A percentile compares a stretch with the other conserved stretches of the same genome.
Conservation (phyloP, 176 grass and related monocot species). For the Rhipidocladum racemiflorum region DNA sequence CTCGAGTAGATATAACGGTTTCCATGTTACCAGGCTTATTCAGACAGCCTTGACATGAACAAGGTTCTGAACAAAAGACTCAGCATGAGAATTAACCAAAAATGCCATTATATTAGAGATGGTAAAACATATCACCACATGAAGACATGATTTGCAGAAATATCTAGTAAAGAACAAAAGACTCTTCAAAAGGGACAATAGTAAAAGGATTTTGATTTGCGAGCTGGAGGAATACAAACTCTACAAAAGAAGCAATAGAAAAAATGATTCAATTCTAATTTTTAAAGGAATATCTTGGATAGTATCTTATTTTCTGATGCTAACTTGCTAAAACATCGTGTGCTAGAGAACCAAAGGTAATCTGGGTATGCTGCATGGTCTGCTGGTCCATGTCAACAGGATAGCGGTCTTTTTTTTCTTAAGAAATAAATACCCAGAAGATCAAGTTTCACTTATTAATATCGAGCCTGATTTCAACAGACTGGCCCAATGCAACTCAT, state of each 20-base stretch:
- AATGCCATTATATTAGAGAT: background rate
- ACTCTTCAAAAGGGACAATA: slow-evolving; percentile 2
- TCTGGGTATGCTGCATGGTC: background rate
- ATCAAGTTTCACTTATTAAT: background rate
- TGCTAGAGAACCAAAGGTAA: background rate
- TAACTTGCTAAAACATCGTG: background rate
- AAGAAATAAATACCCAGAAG: background rate
- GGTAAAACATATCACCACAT: background rate
- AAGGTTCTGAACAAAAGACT: slow-evolving; percentile 98
- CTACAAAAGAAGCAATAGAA: background rate
- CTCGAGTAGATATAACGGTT: slow-evolving; percentile 75
- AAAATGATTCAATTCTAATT: background rate
- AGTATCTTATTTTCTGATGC: background rate
- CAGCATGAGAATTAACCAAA: slow-evolving; percentile 54
- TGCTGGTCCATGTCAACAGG: background rate
- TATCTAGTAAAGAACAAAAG: slow-evolving; percentile 11
- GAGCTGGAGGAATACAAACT: background rate
- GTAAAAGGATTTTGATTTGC: slow-evolving; percentile 7
- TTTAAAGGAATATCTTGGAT: background rate
- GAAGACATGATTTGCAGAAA: slow-evolving; percentile 2
- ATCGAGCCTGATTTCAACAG: background rate
- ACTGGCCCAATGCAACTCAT: background rate
- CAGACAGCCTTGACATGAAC: slow-evolving; percentile 80
- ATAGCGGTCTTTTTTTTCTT: background rate
- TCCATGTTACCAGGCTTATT: slow-evolving; percentile 78